Percentiles rank a stretch among this genome's conserved stretches.
These are phyloP conservation scores for Rhynchospora pubera DNA, from an alignment of 176 grass and related monocot genomes.

Conservation along the genomic window DNA sequence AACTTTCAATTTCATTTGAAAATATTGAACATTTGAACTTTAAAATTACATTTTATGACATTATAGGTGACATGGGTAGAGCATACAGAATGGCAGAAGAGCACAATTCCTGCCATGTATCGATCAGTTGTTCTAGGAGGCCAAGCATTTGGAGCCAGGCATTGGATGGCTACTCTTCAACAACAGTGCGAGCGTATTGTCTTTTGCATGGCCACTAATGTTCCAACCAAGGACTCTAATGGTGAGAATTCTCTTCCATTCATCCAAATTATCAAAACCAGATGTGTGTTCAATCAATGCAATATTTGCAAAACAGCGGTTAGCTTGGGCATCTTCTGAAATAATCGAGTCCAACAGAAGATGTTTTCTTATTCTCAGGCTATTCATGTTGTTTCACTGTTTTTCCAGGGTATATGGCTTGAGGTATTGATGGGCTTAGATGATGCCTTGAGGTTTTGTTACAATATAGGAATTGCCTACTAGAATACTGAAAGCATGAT, in stretches of 20 bases:
- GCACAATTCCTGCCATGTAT: constrained; percentile 35
- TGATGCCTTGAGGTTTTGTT: not conserved
- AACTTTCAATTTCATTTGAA: not conserved
- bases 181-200: constrained; percentile 70
- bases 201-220: constrained; percentile 76
- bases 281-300: not conserved
- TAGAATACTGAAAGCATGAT: not conserved
- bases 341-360: not conserved
- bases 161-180: constrained; percentile 60
- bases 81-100: constrained; percentile 43
- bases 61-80: constrained; percentile 65
- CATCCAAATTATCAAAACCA: not conserved
- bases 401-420: not conserved
- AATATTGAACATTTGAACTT: no score
- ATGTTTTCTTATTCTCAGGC: not conserved
- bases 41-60: not conserved
- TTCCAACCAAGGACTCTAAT: constrained; percentile 51
- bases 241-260: constrained; percentile 25
- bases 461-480: not conserved
- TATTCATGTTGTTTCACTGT: not conserved
- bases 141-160: constrained; percentile 67
- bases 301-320: not conserved
- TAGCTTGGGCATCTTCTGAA: not conserved
- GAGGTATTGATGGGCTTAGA: no score
- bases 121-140: constrained; percentile 32